Evolutionary conservation across 441 rosid species (phyloP).

Genomic region (Aquilaria agallochum): DNA sequence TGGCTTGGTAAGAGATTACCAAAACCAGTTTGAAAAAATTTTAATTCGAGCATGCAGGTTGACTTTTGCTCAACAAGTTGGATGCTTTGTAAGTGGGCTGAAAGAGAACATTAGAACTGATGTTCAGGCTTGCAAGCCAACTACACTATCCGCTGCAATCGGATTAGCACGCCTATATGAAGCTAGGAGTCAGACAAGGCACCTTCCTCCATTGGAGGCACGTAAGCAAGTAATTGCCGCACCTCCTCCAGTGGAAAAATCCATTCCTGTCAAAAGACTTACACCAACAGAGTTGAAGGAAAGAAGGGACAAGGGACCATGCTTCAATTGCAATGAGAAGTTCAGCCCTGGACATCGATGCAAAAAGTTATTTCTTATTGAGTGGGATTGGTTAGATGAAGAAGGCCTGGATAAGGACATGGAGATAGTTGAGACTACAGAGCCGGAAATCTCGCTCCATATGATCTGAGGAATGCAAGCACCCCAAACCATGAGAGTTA

Average conservation of each 20-base stretch:
- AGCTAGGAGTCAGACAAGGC: background rate
- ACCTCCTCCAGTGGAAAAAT: too few species aligned
- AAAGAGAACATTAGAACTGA: background rate
- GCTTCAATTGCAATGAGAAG: background rate
- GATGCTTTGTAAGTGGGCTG: background rate
- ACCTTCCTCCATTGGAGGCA: background rate
- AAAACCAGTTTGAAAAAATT: background rate
- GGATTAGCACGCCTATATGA: constrained; percentile 4
- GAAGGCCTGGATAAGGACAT: background rate
- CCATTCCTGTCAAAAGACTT: background rate
- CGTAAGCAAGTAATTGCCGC: background rate
- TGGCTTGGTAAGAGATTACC: background rate
- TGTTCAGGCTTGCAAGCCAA: background rate
- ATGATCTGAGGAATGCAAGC: background rate
- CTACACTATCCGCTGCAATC: background rate
- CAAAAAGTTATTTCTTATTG: background rate
- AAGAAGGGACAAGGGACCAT: background rate
- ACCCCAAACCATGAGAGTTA: background rate
- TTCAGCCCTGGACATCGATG: background rate
- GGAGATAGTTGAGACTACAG: background rate
- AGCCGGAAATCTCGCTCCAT: background rate
- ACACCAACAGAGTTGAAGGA: background rate
- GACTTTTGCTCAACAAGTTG: background rate
- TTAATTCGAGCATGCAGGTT: background rate
- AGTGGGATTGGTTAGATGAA: background rate